phyloP scores from a whole-genome alignment of 2,329 filamentous ascomycete species.

The Lithohypha guttulata region DNA sequence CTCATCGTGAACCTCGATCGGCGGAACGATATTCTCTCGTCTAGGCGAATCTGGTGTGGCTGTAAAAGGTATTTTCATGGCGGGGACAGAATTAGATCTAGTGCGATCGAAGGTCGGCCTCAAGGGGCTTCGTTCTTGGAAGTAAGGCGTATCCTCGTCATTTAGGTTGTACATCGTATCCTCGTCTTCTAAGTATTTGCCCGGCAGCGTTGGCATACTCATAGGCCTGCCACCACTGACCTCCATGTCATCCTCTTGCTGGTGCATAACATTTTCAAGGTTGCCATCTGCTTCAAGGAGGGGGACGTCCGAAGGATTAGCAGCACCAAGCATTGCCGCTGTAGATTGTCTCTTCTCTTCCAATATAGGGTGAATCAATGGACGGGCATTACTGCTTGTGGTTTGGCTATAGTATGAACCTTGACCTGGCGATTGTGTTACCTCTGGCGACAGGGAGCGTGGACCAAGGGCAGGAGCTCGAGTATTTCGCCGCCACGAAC shows the following conservation, averaged over 20 bases:
- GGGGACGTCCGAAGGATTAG: conserved; percentile 50
- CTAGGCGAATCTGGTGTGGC: conserved; percentile 1
- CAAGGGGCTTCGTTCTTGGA: conserved; percentile 3
- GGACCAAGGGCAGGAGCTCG: conserved; percentile 33
- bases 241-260: conserved; percentile 55
- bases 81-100: conserved; percentile 17
- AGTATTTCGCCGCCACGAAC: conserved; percentile 78
- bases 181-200: conserved; percentile 7
- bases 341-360: conserved; percentile 27
- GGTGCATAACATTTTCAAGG: conserved; percentile 64
- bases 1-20: not conserved
- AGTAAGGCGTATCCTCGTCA: not conserved
- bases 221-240: conserved; percentile 11
- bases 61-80: not conserved
- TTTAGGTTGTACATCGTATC: conserved; percentile 10
- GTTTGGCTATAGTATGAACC: conserved; percentile 19
- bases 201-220: conserved; percentile 19
- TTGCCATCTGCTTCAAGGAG: conserved; percentile 58
- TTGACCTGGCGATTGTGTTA: conserved; percentile 19
- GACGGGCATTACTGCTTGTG: conserved; percentile 24
- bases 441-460: conserved; percentile 32
- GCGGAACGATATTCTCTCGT: not conserved
- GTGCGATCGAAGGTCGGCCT: conserved; percentile 10
- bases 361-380: conserved; percentile 21
- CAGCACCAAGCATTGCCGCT: conserved; percentile 14